Percentiles rank a stretch among this genome's conserved stretches.
Conservation (phyloP, 441 rosid species). For the Biscutella laevigata region DNA sequence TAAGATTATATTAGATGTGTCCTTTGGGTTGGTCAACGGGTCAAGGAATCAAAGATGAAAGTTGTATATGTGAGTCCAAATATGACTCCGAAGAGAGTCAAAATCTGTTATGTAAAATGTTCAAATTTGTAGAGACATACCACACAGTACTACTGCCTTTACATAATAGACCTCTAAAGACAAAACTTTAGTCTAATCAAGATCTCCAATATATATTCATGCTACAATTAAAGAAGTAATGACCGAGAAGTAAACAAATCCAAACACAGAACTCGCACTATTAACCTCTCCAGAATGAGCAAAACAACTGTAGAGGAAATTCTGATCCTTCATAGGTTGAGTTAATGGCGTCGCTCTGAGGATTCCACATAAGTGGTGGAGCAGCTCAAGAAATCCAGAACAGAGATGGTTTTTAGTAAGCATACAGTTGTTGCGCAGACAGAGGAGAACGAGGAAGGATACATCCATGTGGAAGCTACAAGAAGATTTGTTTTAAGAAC, state of each 20-base stretch:
- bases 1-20: not conserved
- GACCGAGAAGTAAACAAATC: not conserved
- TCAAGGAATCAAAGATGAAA: not conserved
- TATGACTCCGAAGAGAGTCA: slow-evolving; percentile 8
- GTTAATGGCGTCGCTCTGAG: slow-evolving; percentile 17
- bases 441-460: too few relatives aligned
- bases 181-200: slow-evolving; percentile 1
- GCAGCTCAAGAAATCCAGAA: too few relatives aligned
- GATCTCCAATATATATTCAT: too few relatives aligned
- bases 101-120: slow-evolving; percentile 4
- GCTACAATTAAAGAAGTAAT: too few relatives aligned
- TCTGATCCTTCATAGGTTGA: slow-evolving; percentile 54
- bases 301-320: slow-evolving; percentile 47
- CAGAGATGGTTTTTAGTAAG: too few relatives aligned
- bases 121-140: slow-evolving; percentile 1
- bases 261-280: slow-evolving; percentile 28
- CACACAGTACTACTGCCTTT: slow-evolving; percentile 10
- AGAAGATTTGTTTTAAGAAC: too few relatives aligned
- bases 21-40: slow-evolving; percentile 17
- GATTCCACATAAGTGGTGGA: slow-evolving; percentile 30
- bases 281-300: slow-evolving; percentile 60
- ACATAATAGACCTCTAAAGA: slow-evolving; percentile 7
- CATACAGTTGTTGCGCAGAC: too few relatives aligned
- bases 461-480: too few relatives aligned
- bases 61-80: not conserved